These are phyloP conservation scores for Flammula alnicola DNA, from an alignment of 1,284 basidiomycete species.

Conservation along the genomic window DNA sequence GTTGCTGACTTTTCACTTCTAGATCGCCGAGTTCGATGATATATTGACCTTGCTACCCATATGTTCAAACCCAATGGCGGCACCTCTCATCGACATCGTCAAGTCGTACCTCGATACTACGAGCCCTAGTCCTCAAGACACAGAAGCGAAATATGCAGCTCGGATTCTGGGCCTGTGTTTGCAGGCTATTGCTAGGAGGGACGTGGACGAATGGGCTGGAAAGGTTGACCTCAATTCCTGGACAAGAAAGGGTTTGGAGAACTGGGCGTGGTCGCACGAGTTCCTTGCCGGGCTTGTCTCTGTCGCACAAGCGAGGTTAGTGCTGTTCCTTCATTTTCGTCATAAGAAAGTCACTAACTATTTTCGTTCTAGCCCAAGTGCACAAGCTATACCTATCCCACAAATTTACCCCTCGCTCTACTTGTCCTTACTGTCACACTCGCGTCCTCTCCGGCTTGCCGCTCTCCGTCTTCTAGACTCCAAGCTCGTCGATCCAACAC, in stretches of 20 bases:
- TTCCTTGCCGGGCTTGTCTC: conserved; percentile 58
- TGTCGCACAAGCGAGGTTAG: conserved; percentile 56
- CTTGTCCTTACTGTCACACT: conserved; percentile 60
- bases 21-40: conserved; percentile 54
- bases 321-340: conserved; percentile 2
- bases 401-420: conserved; percentile 53
- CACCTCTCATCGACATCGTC: conserved; percentile 54
- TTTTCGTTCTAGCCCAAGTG: conserved; percentile 23
- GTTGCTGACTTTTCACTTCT: conserved; percentile 2
- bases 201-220: conserved; percentile 46
- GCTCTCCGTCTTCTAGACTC: conserved; percentile 60
- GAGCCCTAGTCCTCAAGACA: conserved; percentile 23
- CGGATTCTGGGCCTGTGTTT: conserved; percentile 60
- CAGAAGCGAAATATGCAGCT: conserved; percentile 36
- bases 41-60: conserved; percentile 52
- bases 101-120: conserved; percentile 42
- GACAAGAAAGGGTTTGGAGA: conserved; percentile 47
- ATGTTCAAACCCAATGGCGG: conserved; percentile 49
- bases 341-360: background rate
- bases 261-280: conserved; percentile 64
- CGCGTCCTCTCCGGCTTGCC: conserved; percentile 56
- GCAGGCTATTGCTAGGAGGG: conserved; percentile 46
- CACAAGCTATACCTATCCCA: conserved; percentile 38
- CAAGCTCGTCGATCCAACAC: conserved; percentile 42
- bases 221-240: conserved; percentile 50